These are phyloP conservation scores for Fusarium oxysporum DNA, from an alignment of 2,329 filamentous ascomycete genomes.

Conservation along the genomic window DNA sequence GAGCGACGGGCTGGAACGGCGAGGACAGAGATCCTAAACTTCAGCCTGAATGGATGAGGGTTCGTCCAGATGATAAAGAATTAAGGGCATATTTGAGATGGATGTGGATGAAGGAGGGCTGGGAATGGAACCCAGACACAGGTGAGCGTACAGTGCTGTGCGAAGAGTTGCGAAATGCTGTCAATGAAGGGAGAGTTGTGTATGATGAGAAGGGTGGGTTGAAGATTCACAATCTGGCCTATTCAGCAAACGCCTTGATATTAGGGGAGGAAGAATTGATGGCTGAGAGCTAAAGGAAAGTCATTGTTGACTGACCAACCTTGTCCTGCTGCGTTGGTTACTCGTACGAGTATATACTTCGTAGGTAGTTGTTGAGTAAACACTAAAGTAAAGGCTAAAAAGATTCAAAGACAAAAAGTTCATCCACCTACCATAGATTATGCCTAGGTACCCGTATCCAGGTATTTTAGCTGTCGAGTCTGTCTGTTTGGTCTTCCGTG, in stretches of 20 bases:
- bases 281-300: not conserved
- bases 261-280: not conserved
- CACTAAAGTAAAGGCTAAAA: not conserved
- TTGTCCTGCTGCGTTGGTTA: not conserved
- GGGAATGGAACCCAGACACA: conserved; percentile 80
- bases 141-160: conserved; percentile 69
- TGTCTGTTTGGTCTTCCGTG: not conserved
- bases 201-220: conserved; percentile 64
- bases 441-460: not conserved
- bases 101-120: conserved; percentile 92
- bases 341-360: not conserved
- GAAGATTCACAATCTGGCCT: conserved; percentile 29
- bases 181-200: conserved; percentile 67
- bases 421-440: not conserved
- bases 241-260: not conserved
- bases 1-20: conserved; percentile 75
- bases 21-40: conserved; percentile 64
- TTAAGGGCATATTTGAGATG: conserved; percentile 86
- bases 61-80: conserved; percentile 86
- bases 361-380: not conserved
- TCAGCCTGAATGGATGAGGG: conserved; percentile 91
- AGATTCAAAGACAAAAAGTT: not conserved
- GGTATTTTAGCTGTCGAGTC: not conserved
- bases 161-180: conserved; percentile 65
- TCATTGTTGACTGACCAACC: not conserved